Conservation (phyloP, 1,284 basidiomycete genomes). For the Moesziomyces sp. region DNA sequence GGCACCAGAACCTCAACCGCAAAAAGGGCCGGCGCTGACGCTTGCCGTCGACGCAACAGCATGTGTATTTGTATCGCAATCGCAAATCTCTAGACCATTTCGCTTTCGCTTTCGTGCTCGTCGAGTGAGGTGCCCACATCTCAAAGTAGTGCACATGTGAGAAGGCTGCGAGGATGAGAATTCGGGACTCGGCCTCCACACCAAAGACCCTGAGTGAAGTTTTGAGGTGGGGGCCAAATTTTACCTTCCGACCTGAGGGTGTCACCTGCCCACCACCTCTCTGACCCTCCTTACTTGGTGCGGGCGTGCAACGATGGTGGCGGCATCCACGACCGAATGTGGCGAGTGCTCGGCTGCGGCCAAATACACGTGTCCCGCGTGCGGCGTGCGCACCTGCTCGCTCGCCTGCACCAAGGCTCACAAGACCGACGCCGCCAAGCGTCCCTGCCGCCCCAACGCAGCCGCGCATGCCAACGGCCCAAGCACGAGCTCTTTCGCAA, state of each 20-base stretch:
- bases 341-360: constrained; percentile 7
- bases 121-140: too few species aligned
- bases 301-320: constrained; percentile 13
- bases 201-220: background rate
- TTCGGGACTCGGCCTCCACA: background rate
- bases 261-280: background rate
- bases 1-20: constrained; percentile 30
- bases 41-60: too few species aligned
- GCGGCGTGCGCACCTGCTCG: constrained; percentile 29
- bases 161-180: background rate
- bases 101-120: background rate
- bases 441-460: background rate
- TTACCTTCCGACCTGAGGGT: background rate
- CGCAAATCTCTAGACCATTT: background rate
- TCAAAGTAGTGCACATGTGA: too few species aligned
- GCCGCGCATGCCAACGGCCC: background rate
- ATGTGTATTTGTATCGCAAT: constrained; percentile 12
- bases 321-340: constrained; percentile 16
- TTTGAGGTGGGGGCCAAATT: background rate
- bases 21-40: constrained; percentile 39
- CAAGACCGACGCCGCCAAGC: constrained; percentile 9
- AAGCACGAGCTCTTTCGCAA: background rate
- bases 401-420: constrained; percentile 28
- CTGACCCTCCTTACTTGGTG: background rate
- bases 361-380: constrained; percentile 45